Base-by-base conservation (phyloP, 768 basidiomycete species). In the Russula sp. region DNA sequence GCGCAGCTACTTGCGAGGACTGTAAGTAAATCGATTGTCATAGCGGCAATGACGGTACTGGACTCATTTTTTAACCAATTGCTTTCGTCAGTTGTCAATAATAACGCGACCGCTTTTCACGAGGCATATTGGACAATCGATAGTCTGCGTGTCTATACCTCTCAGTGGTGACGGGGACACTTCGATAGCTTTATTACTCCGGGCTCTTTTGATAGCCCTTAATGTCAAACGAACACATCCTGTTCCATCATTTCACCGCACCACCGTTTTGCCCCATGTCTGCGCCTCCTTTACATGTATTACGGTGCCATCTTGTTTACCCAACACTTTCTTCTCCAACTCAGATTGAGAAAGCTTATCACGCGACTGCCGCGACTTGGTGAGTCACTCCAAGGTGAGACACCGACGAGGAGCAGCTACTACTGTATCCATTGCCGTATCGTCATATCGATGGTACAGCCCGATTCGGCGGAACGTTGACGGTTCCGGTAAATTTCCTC, bases 121-220 rank as follows among this genome's bases (percentile, higher is more conserved):
- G 76, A 86, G 18, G 85, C 88, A 1, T 89, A 85, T 72, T 91
- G 87, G 86, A 83, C 82, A 65, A 78, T 91, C 71, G 82, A 83
- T 67, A 78, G 80, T 18, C 71, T 89, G 39, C 77, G 79, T 37
- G 77, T 88, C 16, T 90, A 87, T 68, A 76, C 73, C 4, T 69
- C 70, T 14, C 10, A 59, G 34, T n/a, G 16, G 49, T 35, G 45
- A 45, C 45, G 14, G 11, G 44, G 47, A 20, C 7, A 1, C 4
- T 37, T 31, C 14, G n/a, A 9, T 39, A 34, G 18, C 9, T 20
- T 20, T 20, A n/a, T 50, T 16, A 16, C n/a, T 50, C 7, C 44
- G 39, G 14, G 13, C 42, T 10, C 10, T 51, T 59, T 16, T 16
- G 35, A 13, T 20, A 20, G 7, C n/a, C 45, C 8, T 6, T 45